These are phyloP conservation scores for Casuarina glauca DNA, from an alignment of 306 rosid species.

Conservation along the genomic window DNA sequence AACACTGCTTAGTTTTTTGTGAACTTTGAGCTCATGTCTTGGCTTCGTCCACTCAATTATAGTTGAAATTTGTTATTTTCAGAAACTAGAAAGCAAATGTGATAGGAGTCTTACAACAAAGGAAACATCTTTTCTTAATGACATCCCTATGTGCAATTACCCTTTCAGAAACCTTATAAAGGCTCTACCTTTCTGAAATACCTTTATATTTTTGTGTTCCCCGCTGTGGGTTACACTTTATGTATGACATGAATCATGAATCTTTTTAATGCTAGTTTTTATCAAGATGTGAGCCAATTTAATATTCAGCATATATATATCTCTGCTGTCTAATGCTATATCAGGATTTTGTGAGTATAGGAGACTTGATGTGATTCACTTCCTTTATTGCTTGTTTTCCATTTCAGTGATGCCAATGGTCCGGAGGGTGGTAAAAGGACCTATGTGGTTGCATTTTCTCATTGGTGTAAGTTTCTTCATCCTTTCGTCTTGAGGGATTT, in stretches of 20 bases:
- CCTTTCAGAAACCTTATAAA: not conserved
- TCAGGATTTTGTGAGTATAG: not conserved
- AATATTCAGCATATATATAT: not conserved
- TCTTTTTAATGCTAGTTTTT: not conserved
- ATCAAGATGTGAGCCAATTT: not conserved
- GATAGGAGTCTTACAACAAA: not conserved
- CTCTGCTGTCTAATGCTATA: not conserved
- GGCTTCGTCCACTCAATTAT: not conserved
- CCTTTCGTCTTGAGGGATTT: constrained; percentile 7
- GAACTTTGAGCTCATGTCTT: not conserved
- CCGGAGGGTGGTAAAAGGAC: constrained; percentile 66
- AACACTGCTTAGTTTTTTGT: not conserved
- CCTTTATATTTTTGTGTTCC: not conserved
- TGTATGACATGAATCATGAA: not conserved
- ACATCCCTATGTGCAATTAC: not conserved
- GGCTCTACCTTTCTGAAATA: not conserved
- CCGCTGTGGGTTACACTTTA: not conserved
- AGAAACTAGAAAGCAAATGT: not conserved
- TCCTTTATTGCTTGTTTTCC: constrained; percentile 18
- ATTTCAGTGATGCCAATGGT: constrained; percentile 87
- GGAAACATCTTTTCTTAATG: not conserved
- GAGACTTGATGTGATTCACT: not conserved
- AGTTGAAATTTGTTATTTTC: not conserved
- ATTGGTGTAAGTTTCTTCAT: constrained; percentile 66
- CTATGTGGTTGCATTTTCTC: constrained; percentile 94